phyloP scores from a whole-genome alignment of 1,284 basidiomycete genomes.

The Ceratobasidium sp. region DNA sequence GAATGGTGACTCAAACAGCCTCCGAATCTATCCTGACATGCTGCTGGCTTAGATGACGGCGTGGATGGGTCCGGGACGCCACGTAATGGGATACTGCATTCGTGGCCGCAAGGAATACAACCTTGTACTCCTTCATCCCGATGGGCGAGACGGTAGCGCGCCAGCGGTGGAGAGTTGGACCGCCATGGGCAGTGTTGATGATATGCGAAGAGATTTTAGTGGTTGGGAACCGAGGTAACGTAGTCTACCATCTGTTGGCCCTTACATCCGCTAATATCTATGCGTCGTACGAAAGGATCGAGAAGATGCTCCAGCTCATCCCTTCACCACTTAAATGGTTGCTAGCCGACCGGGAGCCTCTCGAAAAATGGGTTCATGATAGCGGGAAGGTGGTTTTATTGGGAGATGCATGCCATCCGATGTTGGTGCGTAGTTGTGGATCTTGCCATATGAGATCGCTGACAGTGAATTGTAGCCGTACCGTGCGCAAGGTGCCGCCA shows the following conservation, averaged over 20 bases:
- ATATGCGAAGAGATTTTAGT: slow-evolving; percentile 38
- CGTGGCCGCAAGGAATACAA: slow-evolving; percentile 37
- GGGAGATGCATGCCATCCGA: slow-evolving; percentile 60
- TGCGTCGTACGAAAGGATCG: slow-evolving; percentile 29
- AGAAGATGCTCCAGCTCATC: slow-evolving; percentile 40
- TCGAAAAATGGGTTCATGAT: slow-evolving; percentile 64
- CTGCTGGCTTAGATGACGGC: slow-evolving; percentile 39
- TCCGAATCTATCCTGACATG: not conserved
- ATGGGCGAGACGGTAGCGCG: slow-evolving; percentile 18
- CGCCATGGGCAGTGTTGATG: slow-evolving; percentile 38
- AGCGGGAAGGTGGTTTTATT: slow-evolving; percentile 55
- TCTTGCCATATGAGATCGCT: slow-evolving; percentile 28
- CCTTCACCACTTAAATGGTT: slow-evolving; percentile 32
- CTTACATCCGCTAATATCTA: not conserved
- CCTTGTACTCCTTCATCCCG: slow-evolving; percentile 39
- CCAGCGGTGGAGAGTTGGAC: slow-evolving; percentile 35
- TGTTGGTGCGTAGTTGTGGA: slow-evolving; percentile 47
- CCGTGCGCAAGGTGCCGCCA: slow-evolving; percentile 59
- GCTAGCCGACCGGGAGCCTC: slow-evolving; percentile 39
- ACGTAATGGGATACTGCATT: slow-evolving; percentile 41
- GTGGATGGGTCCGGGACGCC: slow-evolving; percentile 41
- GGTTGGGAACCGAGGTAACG: slow-evolving; percentile 43
- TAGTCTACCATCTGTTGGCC: not conserved
- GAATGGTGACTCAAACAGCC: not conserved
- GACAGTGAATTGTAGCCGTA: slow-evolving; percentile 48